phyloP scores from a whole-genome alignment of 2,329 filamentous ascomycete genomes.

The Apiospora aurea region DNA sequence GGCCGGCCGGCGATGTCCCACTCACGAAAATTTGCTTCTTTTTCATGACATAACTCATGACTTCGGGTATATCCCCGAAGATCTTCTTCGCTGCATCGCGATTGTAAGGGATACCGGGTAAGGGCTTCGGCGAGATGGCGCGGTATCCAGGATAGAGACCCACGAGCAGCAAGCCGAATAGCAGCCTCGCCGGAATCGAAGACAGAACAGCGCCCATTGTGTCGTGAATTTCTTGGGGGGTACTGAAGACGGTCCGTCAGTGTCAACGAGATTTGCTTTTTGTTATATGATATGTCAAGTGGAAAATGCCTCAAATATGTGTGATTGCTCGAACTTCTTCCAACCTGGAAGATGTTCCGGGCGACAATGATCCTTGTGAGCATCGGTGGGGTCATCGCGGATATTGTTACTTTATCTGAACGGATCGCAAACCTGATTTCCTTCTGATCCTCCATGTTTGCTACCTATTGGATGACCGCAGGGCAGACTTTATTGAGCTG shows the following conservation, averaged over 20 bases:
- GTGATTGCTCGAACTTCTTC: not conserved
- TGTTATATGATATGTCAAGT: not conserved
- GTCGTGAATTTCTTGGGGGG: not conserved
- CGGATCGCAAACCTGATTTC: not conserved
- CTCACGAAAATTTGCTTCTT: not conserved
- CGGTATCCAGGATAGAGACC: slow-evolving; percentile 23
- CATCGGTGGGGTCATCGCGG: not conserved
- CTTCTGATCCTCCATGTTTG: not conserved
- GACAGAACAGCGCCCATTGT: not conserved
- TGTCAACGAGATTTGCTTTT: too few relatives aligned
- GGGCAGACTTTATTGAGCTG: not conserved
- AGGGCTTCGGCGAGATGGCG: slow-evolving; percentile 28
- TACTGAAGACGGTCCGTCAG: too few relatives aligned
- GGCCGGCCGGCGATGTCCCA: not conserved
- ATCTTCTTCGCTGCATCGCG: slow-evolving; percentile 24
- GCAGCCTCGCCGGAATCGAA: not conserved
- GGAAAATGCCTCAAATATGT: not conserved
- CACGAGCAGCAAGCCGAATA: not conserved
- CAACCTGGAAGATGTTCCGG: not conserved
- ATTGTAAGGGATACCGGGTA: slow-evolving; percentile 31
- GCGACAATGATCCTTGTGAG: not conserved
- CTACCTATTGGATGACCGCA: not conserved
- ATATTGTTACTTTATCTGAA: not conserved
- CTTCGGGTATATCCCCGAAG: slow-evolving; percentile 28
- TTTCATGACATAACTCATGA: not conserved